These are phyloP conservation scores for Starmerella potacharoeniae DNA, from an alignment of 805 yeast species.

Conservation along the genomic window DNA sequence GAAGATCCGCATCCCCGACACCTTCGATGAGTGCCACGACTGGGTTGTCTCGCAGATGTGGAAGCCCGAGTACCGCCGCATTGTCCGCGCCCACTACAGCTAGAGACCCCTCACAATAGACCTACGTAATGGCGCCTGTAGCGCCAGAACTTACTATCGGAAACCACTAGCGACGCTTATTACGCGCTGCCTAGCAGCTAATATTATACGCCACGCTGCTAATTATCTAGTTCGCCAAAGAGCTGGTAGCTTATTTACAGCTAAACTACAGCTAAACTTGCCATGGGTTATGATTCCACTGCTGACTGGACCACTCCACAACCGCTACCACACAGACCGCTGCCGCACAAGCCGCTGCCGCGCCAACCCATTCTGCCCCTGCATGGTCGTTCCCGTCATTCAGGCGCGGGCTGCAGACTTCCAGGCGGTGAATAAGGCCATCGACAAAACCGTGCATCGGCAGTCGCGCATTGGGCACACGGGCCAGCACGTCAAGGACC, in stretches of 20 bases:
- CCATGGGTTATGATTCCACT: too few species aligned
- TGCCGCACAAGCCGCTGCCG: too few species aligned
- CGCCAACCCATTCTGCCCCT: background rate
- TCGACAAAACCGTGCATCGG: slow-evolving; percentile 6
- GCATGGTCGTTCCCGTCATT: background rate
- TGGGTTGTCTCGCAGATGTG: slow-evolving; percentile 93
- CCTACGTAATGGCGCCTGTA: too few species aligned
- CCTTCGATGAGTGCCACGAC: slow-evolving; percentile 51
- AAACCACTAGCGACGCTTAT: background rate
- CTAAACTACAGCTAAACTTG: too few species aligned
- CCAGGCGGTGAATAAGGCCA: slow-evolving; percentile 7
- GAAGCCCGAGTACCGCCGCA: slow-evolving; percentile 75
- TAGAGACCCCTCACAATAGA: background rate
- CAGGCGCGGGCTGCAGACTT: slow-evolving; percentile 4
- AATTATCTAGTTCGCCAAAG: too few species aligned
- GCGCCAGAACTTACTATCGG: too few species aligned
- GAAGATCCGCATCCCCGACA: slow-evolving; percentile 63
- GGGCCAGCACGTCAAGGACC: slow-evolving; percentile 8
- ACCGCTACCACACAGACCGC: too few species aligned
- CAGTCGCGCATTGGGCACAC: slow-evolving; percentile 4
- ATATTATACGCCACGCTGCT: background rate
- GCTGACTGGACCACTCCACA: too few species aligned
- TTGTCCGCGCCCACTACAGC: slow-evolving; percentile 14
- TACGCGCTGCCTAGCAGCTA: background rate
- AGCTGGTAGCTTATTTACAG: too few species aligned